Base-by-base conservation (phyloP, 2,329 filamentous ascomycete genomes). In the Trichoderma sp. region DNA sequence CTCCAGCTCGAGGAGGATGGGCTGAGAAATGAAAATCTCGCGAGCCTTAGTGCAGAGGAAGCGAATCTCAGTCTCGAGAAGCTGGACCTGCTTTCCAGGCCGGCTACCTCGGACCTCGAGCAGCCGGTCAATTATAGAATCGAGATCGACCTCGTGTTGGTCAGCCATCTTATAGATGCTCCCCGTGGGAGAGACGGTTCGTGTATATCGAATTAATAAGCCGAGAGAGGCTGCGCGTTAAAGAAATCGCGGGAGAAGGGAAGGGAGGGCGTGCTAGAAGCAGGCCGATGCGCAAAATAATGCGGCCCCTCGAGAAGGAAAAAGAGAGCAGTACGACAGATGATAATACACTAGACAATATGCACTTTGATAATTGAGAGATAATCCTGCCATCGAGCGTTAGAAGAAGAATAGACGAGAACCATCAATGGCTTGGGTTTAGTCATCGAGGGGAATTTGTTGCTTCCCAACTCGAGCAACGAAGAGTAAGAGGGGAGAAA, bases 1-100 rank as follows among this genome's bases (percentile, higher is more conserved):
- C 85, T 98, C 96, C 65, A 99, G 90, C 87, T 99, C 96, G 76
- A 99, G 90, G 77, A 99, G 87, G 80, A 98, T 98, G 76, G 96
- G 96, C 87, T 99, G 96, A 74, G 95, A 98, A 84, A 99, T 98
- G 88, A 99, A 98, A 80, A 99, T 98, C 87, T 99, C 96, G 76
- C 96, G 92, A 75, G 95, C 95, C 87, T 98, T 98, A 82, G 95
- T 98, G 90, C 96, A 99, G 76, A 99, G 90, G 84, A 91, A 97
- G 81, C 95, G 92, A 78, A 99, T 99, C 86, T 98, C 96, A 74
- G 93, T 91, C 84, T 99, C 96, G 76, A 97, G 88, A 77, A 99
- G 90, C 86, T 98, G 95, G 71, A 99, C 96, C 86, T 98, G 96
- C 88, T 99, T 99, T 79, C 96, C 96, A 72, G 96, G 96, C 81